These are phyloP conservation scores for Sanghuangporus weigelae DNA, from an alignment of 1,284 basidiomycete species.

Conservation along the genomic window DNA sequence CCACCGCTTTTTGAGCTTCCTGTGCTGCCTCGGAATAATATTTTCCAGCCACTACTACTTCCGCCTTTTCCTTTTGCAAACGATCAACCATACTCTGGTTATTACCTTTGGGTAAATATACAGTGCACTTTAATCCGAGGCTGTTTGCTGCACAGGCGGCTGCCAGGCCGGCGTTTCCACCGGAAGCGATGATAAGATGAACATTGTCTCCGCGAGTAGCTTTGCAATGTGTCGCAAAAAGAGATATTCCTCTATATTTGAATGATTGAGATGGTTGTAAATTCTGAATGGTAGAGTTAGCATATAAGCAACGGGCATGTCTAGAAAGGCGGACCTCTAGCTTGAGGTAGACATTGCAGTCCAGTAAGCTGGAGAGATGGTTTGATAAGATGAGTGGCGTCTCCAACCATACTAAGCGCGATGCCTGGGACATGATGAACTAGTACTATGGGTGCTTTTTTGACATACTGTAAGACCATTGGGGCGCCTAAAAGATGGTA, in stretches of 20 bases:
- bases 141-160: constrained; percentile 55
- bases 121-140: constrained; percentile 54
- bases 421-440: constrained; percentile 1
- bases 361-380: constrained; percentile 47
- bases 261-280: constrained; percentile 70
- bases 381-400: constrained; percentile 59
- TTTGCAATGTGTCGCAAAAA: constrained; percentile 49
- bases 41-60: constrained; percentile 48
- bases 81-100: constrained; percentile 42
- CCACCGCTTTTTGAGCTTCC: constrained; percentile 41
- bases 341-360: constrained; percentile 56
- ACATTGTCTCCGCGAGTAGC: constrained; percentile 43
- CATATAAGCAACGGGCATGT: constrained; percentile 16
- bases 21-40: constrained; percentile 52
- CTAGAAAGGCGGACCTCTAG: constrained; percentile 43
- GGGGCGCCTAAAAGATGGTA: too few relatives aligned
- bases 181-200: constrained; percentile 64
- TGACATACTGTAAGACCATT: too few relatives aligned
- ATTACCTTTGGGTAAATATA: constrained; percentile 56
- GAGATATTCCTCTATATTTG: constrained; percentile 68
- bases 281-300: constrained; percentile 37
- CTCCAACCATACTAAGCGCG: constrained; percentile 41
- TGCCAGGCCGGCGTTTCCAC: constrained; percentile 70
- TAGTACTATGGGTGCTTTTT: too few relatives aligned
- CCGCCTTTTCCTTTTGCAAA: constrained; percentile 47